A percentile compares a stretch with the other conserved stretches of the same genome.
These are phyloP conservation scores for Hamigera avellanea DNA, from an alignment of 495 filamentous ascomycete species.

Conservation along the genomic window DNA sequence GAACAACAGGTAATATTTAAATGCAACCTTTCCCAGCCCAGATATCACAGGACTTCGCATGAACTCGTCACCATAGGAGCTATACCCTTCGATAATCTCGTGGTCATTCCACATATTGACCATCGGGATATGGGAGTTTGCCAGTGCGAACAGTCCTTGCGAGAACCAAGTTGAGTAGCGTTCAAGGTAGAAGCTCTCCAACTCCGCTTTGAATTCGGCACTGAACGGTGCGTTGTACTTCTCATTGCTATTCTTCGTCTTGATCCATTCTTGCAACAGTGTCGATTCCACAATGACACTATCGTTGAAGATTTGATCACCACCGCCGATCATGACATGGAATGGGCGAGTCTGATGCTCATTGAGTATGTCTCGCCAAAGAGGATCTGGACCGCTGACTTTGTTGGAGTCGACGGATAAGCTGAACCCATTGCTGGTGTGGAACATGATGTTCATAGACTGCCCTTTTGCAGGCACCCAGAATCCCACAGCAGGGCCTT, in stretches of 20 bases:
- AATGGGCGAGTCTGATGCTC: slow-evolving; percentile 87
- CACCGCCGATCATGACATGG: slow-evolving; percentile 96
- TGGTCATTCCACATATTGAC: slow-evolving; percentile 97
- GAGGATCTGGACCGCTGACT: slow-evolving; percentile 84
- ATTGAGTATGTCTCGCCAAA: slow-evolving; percentile 94
- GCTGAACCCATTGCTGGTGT: slow-evolving; percentile 95
- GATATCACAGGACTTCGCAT: slow-evolving; percentile 87
- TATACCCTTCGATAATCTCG: slow-evolving; percentile 95
- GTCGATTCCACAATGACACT: slow-evolving; percentile 57
- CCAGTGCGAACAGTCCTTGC: slow-evolving; percentile 85
- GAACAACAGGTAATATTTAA: slow-evolving; percentile 98
- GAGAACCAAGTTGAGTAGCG: slow-evolving; percentile 89
- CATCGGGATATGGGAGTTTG: slow-evolving; percentile 93
- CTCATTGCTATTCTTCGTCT: slow-evolving; percentile 65
- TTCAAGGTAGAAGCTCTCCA: slow-evolving; percentile 78
- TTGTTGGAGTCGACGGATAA: slow-evolving; percentile 61
- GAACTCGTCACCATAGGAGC: slow-evolving; percentile 83
- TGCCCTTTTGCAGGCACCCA: slow-evolving; percentile 84
- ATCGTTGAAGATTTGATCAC: slow-evolving; percentile 96
- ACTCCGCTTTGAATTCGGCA: slow-evolving; percentile 65
- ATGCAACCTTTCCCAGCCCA: slow-evolving; percentile 79
- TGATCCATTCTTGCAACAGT: slow-evolving; percentile 71
- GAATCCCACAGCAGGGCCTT: slow-evolving; percentile 78
- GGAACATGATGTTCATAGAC: slow-evolving; percentile 97
- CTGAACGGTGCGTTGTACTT: slow-evolving; percentile 68